A percentile compares a stretch with the other conserved stretches of the same genome.
phyloP scores from a whole-genome alignment of 2,329 filamentous ascomycete species.

The Penicillium sp. region DNA sequence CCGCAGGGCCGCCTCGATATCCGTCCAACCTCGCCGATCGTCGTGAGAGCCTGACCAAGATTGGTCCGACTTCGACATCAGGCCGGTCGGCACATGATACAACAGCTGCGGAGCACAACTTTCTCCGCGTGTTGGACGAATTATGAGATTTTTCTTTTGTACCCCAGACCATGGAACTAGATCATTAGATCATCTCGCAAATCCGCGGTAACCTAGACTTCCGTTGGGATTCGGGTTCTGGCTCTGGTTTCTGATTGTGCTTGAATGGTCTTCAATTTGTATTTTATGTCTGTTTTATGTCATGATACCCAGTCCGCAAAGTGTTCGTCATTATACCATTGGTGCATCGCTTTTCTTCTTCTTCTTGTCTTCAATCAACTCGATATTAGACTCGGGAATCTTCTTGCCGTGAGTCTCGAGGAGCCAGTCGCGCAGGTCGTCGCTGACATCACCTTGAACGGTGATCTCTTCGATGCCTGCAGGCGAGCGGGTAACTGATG shows the following conservation, averaged over 20 bases:
- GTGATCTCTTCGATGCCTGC: slow-evolving; percentile 93
- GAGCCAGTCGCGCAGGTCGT: slow-evolving; percentile 89
- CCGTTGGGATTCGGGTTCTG: background rate
- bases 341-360: slow-evolving; percentile 60
- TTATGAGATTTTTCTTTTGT: slow-evolving; percentile 20
- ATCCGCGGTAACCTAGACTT: background rate
- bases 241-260: background rate
- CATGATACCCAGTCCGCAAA: slow-evolving; percentile 26
- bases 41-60: slow-evolving; percentile 13
- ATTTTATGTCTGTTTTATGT: slow-evolving; percentile 18
- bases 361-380: slow-evolving; percentile 92
- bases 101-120: slow-evolving; percentile 22
- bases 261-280: slow-evolving; percentile 14
- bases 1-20: slow-evolving; percentile 12
- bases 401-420: slow-evolving; percentile 76
- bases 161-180: background rate
- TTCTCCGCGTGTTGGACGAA: slow-evolving; percentile 30
- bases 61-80: slow-evolving; percentile 3
- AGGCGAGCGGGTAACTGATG: slow-evolving; percentile 82
- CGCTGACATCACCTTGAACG: slow-evolving; percentile 92
- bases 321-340: slow-evolving; percentile 16
- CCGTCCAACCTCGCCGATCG: slow-evolving; percentile 23
- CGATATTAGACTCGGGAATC: slow-evolving; percentile 92
- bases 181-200: background rate
- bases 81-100: background rate